Percentiles rank a stretch among this genome's conserved stretches.
Conservation (phyloP, 306 rosid species). For the Fragaria iinumae region DNA sequence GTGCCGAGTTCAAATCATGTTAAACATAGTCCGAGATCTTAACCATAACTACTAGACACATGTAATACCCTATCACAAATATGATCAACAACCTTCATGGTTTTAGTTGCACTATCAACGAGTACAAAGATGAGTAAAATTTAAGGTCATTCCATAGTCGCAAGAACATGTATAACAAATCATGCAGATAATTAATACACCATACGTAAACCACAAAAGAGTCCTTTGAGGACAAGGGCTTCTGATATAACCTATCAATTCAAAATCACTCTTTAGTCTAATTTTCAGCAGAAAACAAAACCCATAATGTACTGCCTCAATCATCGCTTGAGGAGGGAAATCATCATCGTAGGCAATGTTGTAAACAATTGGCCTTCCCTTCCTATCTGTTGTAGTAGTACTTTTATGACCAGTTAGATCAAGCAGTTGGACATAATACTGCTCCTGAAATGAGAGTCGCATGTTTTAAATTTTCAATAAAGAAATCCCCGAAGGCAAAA, state of each 20-base stretch:
- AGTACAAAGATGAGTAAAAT: not conserved
- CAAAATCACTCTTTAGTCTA: slow-evolving; percentile 17
- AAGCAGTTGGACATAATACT: slow-evolving; percentile 50
- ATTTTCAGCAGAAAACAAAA: slow-evolving; percentile 18
- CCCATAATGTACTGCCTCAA: not conserved
- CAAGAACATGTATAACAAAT: not conserved
- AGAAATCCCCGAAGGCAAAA: not conserved
- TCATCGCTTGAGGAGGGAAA: not conserved
- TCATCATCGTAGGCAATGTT: slow-evolving; percentile 15
- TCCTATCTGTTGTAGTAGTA: not conserved
- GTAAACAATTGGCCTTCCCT: not conserved
- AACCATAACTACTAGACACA: too few relatives aligned
- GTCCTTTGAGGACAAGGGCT: not conserved
- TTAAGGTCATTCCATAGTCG: too few relatives aligned
- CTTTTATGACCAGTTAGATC: slow-evolving; percentile 24
- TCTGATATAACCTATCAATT: slow-evolving; percentile 6
- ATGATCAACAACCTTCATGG: too few relatives aligned
- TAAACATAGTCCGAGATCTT: too few relatives aligned
- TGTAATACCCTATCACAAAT: too few relatives aligned
- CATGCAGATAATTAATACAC: not conserved
- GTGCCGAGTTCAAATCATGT: too few relatives aligned
- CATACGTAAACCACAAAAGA: not conserved
- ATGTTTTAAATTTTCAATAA: not conserved
- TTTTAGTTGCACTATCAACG: too few relatives aligned
- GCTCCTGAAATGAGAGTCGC: slow-evolving; percentile 42